Evolutionary conservation across 306 rosid species (phyloP), one percentile per base, ranked within the genome.

Genomic region (Luffa acutangula): DNA sequence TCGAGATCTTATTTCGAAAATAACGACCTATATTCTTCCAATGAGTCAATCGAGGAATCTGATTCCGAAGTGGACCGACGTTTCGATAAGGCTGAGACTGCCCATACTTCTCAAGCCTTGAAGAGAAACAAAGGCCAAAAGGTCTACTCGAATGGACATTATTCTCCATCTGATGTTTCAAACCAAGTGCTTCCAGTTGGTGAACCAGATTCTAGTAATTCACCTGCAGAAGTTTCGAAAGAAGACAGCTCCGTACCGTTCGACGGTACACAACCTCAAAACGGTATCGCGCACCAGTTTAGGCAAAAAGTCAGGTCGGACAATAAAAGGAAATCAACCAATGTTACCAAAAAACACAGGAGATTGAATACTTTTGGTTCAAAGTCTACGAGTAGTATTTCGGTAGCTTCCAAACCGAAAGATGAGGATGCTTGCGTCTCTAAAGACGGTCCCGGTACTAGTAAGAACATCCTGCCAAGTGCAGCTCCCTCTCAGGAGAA

Each of bases 1-100:
- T 81, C 71, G 49, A 87, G 82, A 87, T 85, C 67, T 78, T 78
- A 84, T 85, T 90, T 82, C 7, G 88, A 85, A 0, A 83, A 85
- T 25, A 6, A 48, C 5, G 58, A 7, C 58, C 58, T 45, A 25
- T 46, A 13, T 51, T 74, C 78, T 74, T 14, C 60, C 8, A 43
- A 7, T 4, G 62, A 53, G 45, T 74, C 62, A 31, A 7, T 66
- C 81, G 86, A 85, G 42, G 85, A 86, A 46, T 85, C 91, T 18
- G 81, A 74, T 64, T 84, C 93, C 65, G 75, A 79, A 46, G 77
- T 46, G 77, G 54, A 72, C n/a, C 57, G 12, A 1, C 13, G 36
- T 72, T 25, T 33, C 3, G 21, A 48, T 37, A 72, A 72, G 77
- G 77, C 56, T 3, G 77, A 21, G 41, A 66, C 31, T 39, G 57